Conservation (phyloP, 345 rosid species). For the Sonneratia caseolaris region DNA sequence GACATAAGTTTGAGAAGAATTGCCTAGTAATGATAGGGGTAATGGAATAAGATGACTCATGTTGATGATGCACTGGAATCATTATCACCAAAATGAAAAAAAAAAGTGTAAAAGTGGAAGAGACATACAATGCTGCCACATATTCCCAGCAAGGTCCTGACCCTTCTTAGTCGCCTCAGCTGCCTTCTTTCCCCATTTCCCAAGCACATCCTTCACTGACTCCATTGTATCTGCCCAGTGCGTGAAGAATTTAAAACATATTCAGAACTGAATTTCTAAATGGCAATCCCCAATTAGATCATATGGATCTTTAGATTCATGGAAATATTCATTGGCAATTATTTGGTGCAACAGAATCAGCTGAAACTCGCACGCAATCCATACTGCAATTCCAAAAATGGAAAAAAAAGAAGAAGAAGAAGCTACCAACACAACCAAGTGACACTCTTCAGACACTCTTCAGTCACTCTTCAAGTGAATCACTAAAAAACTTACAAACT, state of each 20-base stretch:
- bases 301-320: not conserved
- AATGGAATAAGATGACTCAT: not conserved
- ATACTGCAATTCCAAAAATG: not conserved
- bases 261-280: not conserved
- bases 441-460: too few relatives aligned
- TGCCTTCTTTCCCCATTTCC: conserved; percentile 88
- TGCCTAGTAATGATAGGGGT: not conserved
- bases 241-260: not conserved
- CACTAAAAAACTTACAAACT: not conserved
- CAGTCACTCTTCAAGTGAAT: too few relatives aligned
- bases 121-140: conserved; percentile 80
- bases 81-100: not conserved
- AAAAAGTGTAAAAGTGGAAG: not conserved
- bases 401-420: too few relatives aligned
- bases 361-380: not conserved
- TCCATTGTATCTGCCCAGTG: conserved; percentile 58
- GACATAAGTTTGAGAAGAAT: not conserved
- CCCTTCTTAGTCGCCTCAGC: conserved; percentile 87
- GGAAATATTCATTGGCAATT: not conserved
- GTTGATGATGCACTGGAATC: not conserved
- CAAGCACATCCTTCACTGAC: conserved; percentile 66
- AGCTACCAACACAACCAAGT: not conserved
- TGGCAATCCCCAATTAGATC: not conserved
- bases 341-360: not conserved
- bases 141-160: conserved; percentile 83